Percentiles rank a stretch among this genome's conserved stretches.
phyloP scores from a whole-genome alignment of 2,329 filamentous ascomycete species.

The Fusarium brevicatenulatum region DNA sequence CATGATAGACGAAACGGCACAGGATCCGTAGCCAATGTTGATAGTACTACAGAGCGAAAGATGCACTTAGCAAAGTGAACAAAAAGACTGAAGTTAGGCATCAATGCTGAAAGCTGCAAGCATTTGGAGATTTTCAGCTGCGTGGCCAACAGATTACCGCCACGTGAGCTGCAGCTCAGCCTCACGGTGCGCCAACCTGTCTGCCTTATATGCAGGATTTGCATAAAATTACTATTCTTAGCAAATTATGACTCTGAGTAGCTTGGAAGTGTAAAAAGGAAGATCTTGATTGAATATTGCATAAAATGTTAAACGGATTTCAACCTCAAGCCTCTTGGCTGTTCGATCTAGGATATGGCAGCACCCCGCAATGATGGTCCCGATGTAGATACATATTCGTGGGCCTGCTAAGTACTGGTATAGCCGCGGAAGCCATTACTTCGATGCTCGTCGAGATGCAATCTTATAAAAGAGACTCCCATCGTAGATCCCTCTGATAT shows the following conservation, averaged over 20 bases:
- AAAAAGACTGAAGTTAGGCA: not conserved
- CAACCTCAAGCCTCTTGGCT: not conserved
- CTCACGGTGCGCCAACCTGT: fast-evolving
- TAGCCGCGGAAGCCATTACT: fast-evolving
- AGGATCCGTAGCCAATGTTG: not conserved
- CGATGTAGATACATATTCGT: fast-evolving
- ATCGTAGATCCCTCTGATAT: not conserved
- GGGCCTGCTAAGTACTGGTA: fast-evolving
- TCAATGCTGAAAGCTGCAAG: not conserved
- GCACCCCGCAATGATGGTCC: too few relatives aligned
- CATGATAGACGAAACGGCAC: fast-evolving
- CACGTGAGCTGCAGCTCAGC: not conserved
- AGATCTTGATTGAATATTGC: not conserved
- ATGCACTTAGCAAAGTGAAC: too few relatives aligned
- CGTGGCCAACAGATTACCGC: not conserved
- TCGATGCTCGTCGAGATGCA: not conserved
- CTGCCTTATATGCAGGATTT: not conserved
- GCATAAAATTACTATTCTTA: not conserved
- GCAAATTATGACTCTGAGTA: fast-evolving
- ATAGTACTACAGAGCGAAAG: too few relatives aligned
- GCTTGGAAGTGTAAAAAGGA: not conserved
- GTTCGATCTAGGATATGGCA: not conserved
- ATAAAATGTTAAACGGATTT: fast-evolving
- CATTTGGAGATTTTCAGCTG: not conserved
- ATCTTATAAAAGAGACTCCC: not conserved